Evolutionary conservation across 2,329 filamentous ascomycete genomes (phyloP), one percentile per base, ranked within the genome.

Genomic region (Ophiostoma novo-ulmi): DNA sequence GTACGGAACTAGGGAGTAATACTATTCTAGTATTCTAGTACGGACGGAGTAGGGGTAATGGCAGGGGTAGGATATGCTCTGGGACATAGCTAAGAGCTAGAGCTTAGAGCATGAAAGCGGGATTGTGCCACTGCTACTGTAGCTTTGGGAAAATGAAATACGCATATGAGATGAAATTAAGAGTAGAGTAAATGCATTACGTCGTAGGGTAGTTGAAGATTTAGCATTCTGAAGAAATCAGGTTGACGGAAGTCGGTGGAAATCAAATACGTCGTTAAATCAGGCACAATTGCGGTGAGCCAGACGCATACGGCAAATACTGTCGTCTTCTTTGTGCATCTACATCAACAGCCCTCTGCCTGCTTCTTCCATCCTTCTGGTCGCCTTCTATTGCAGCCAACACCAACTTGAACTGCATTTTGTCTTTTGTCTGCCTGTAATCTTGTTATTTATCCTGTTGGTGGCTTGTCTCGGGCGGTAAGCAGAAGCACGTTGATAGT

Each of bases 341-440:
- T 31, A 31, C 31, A 31, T 31, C 31, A 31, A 3, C 31, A 31
- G 0, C 31, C 31, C 31, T 31, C 31, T 31, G 31, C 31, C 31
- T 31, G 22, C 58, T 36, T 35, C 58, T 63, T 63, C 58, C 22
- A 63, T 63, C 13, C 58, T 63, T 63, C 58, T 63, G 11, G 35
- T 63, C 52, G 58, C 11, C 58, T 63, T 35, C 58, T 35, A 17
- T 58, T 58, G 58, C 58, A 63, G 22, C 58, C 58, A 63, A 63
- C 58, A 63, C 58, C 58, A 35, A 17, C 58, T 31, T 31, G 31
- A 31, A 31, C 31, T 3, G 10, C 26, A 6, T 20, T 7, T 48
- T 5, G 17, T 48, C 44, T 20, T 20, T 17, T 48, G 44, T 7
- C 44, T 48, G 44, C 7, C 17, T 48, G 44, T 48, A 20, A 6